Base-by-base conservation (phyloP, 306 rosid genomes). In the Coriaria nepalensis region DNA sequence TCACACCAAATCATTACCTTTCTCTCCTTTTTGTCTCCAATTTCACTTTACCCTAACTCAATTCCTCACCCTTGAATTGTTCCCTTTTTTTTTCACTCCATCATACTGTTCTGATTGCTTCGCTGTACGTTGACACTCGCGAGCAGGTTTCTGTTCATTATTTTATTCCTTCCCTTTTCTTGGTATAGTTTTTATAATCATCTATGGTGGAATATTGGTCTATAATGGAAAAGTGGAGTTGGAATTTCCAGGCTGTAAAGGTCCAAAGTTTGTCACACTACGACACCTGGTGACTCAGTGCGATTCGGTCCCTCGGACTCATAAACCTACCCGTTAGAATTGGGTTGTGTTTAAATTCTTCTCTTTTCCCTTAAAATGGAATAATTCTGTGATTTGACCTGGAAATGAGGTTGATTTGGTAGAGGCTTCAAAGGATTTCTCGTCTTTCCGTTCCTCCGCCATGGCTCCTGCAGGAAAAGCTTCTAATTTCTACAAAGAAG, bases 391-490 rank as follows among this genome's bases (percentile, higher is more conserved):
- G 67, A 47, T 53, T 53, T 61, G 47, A 59, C 50, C 35, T 53
- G 8, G 14, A 55, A 15, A 75, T 73, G 83, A 42, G 61, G 56
- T 46, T 61, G 34, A 47, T 55, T 63, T 65, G 66, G 65, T 73
- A 66, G 73, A 66, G 70, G 71, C n/a, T 49, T 47, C 12, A 13
- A 13, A 49, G 35, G 71, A 42, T 20, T 43, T 53, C 49, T 32
- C 49, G 11, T 45, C 14, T 29, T 11, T 45, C 49, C 33, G 41
- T 6, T 33, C 33, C 58, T 42, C 11, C 10, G 36, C 11, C 59
- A 88, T 84, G 93, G 77, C 97, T 81, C 93, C 86, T 43, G 55
- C 77, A 33, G 72, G 66, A 59, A 88, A 83, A 75, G 65, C 72
- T 73, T 78, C 90, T 45, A 94, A 68, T 72, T 88, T 88, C 70